Evolutionary conservation across 2,329 filamentous ascomycete genomes (phyloP), one percentile per base, ranked within the genome.

Genomic region (Diaporthe caulivora): DNA sequence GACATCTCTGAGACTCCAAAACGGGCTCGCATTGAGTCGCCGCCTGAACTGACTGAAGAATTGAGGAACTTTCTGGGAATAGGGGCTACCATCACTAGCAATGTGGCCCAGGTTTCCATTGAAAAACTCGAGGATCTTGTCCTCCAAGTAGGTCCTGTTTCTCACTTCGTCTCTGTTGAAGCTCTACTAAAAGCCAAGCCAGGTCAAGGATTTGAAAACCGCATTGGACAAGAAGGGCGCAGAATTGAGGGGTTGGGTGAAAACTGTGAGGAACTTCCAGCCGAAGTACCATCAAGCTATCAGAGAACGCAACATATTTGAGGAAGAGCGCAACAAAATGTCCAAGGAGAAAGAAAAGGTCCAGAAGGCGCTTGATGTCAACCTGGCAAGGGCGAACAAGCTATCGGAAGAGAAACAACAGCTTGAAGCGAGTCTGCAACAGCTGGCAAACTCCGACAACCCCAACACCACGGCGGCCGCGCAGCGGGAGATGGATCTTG

Each of bases 231-330:
- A 82, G n/a, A 83, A 81, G 70, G 76, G 62, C 42, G 55, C 49
- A 7, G 24, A 88, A 64, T 78, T 87, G 21, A 83, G 86, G 40
- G 86, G 86, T 24, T 83, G 87, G 69, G 81, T 85, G 64, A 81
- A 81, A 29, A 87, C 87, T 2, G 79, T 86, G 2, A 81, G 82
- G 29, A 80, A 80, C 8, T 84, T 90, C 5, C 86, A 89, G 65
- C 79, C 81, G 10, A 84, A 83, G 55, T 87, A 86, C 72, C 85
- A 87, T 76, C 82, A 82, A 18, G 88, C 89, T 3, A 79, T 90
- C 7, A 81, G 86, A 72, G 89, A 91, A 29, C 86, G 88, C 44
- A 83, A 82, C 44, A 78, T 77, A 7, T 88, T 87, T 53, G 85
- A 90, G 76, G 82, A 80, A 26, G 83, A 90, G 42, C 84, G 84